Evolutionary conservation across 768 basidiomycete species (phyloP).

Genomic region (Phylloporus arenicola): DNA sequence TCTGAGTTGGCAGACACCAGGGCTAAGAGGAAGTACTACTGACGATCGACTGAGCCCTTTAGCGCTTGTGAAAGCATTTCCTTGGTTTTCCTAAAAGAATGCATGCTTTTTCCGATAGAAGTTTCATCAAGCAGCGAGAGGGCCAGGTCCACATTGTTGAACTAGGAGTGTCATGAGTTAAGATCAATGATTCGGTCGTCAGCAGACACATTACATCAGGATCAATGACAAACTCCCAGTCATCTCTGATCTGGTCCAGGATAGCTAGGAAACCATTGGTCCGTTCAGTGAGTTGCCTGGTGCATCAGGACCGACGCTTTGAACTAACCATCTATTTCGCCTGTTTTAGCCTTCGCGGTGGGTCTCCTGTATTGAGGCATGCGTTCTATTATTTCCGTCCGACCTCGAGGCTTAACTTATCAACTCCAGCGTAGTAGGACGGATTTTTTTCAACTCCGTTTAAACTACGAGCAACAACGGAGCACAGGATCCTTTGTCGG

Average conservation of each 20-base stretch:
- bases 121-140: constrained; percentile 80
- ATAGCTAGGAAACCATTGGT: constrained; percentile 48
- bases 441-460: neutral
- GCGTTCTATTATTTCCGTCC: constrained; percentile 56
- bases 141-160: constrained; percentile 92
- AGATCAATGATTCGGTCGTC: neutral
- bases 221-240: constrained; percentile 85
- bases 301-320: neutral
- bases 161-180: constrained; percentile 40
- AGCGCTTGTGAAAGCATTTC: constrained; percentile 71
- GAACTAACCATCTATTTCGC: constrained; percentile 81
- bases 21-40: constrained; percentile 27
- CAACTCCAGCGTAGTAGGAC: neutral
- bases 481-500: neutral
- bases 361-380: constrained; percentile 48
- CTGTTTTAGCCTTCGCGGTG: constrained; percentile 54
- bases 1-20: constrained; percentile 2
- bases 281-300: constrained; percentile 1
- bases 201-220: constrained; percentile 51
- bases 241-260: constrained; percentile 78
- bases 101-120: constrained; percentile 65
- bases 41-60: constrained; percentile 85
- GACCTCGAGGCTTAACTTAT: neutral
- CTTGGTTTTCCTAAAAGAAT: constrained; percentile 74
- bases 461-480: too few relatives aligned